Conservation (phyloP, 805 yeast genomes). For the Yueomyces sinensis region DNA sequence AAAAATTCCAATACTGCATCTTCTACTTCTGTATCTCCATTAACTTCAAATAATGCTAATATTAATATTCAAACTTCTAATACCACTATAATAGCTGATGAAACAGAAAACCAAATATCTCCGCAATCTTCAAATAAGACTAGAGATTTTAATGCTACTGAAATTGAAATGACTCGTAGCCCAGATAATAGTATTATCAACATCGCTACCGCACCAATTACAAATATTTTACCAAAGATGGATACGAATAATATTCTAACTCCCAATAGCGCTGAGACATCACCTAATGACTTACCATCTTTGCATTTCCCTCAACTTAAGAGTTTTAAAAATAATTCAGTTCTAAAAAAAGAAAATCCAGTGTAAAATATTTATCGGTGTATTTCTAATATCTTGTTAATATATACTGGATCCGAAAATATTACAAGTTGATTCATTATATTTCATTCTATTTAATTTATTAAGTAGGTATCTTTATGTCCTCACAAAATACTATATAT, state of each 20-base stretch:
- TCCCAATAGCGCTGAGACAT: background rate
- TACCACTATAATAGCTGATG: constrained; percentile 1
- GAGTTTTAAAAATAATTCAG: background rate
- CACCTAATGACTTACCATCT: background rate
- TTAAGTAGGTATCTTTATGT: too few species aligned
- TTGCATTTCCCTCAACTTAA: background rate
- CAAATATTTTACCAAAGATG: background rate
- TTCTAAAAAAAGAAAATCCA: background rate
- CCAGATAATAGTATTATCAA: background rate
- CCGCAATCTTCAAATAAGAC: background rate
- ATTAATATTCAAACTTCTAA: constrained; percentile 3
- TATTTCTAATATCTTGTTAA: too few species aligned
- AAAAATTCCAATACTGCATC: constrained; percentile 2
- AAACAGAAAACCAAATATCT: constrained; percentile 7
- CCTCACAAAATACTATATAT: too few species aligned
- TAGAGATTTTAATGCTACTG: background rate
- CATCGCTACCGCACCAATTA: background rate
- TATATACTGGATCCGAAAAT: too few species aligned
- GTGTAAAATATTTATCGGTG: background rate
- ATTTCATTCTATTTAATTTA: too few species aligned
- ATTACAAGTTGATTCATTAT: too few species aligned
- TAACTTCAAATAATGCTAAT: background rate
- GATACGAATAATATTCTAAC: background rate
- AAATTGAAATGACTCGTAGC: background rate
- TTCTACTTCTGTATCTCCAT: constrained; percentile 1